phyloP scores from a whole-genome alignment of 768 basidiomycete genomes.

The Pisolithus tinctorius region DNA sequence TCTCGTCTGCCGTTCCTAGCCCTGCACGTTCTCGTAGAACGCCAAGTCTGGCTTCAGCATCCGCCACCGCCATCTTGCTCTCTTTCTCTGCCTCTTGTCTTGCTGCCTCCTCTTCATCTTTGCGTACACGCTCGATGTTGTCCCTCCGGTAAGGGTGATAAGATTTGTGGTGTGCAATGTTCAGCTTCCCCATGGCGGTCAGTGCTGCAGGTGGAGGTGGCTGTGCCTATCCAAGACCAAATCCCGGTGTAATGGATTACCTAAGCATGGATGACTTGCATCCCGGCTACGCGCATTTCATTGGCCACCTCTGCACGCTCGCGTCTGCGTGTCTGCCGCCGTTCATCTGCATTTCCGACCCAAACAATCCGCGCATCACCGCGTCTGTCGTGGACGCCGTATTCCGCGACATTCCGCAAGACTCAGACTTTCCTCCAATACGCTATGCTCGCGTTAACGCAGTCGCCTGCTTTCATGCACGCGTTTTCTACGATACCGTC shows the following conservation, averaged over 20 bases:
- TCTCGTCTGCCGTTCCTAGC: conserved; percentile 22
- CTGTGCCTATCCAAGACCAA: too few relatives aligned
- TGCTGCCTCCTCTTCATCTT: conserved; percentile 75
- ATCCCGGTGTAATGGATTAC: too few relatives aligned
- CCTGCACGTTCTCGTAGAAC: conserved; percentile 59
- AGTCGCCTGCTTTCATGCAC: conserved; percentile 50
- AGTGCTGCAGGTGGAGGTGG: too few relatives aligned
- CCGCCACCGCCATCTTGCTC: conserved; percentile 66
- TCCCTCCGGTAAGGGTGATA: conserved; percentile 83
- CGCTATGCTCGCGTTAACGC: conserved; percentile 43
- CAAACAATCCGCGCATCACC: conserved; percentile 41
- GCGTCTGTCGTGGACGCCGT: conserved; percentile 35
- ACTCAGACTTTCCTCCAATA: conserved; percentile 18
- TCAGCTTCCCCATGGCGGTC: conserved; percentile 66
- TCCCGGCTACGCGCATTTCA: conserved; percentile 20
- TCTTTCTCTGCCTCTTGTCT: conserved; percentile 63
- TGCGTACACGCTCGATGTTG: conserved; percentile 72
- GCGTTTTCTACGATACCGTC: conserved; percentile 54
- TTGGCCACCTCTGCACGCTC: conserved; percentile 21
- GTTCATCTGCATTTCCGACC: conserved; percentile 64
- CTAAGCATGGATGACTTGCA: conserved; percentile 16
- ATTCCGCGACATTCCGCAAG: conserved; percentile 14
- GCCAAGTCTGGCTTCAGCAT: conserved; percentile 73
- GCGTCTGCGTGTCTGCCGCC: conserved; percentile 42
- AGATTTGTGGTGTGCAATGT: conserved; percentile 88